phyloP scores from a whole-genome alignment of 805 yeast genomes.

The Ogataea polymorpha region DNA sequence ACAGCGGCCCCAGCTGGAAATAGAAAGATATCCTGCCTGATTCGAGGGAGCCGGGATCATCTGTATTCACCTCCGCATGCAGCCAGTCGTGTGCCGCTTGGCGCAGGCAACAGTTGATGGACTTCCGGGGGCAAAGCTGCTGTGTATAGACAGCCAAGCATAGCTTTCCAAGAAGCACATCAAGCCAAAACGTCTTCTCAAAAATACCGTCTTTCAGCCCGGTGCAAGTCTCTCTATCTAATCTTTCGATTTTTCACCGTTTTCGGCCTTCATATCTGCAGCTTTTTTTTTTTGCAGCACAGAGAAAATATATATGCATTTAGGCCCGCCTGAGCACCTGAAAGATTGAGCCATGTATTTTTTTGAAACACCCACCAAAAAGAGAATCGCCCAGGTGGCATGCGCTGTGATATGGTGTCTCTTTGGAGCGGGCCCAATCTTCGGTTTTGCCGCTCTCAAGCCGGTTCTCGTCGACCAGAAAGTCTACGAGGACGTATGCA shows the following conservation, averaged over 20 bases:
- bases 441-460: conserved; percentile 59
- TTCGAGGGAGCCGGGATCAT: too few relatives aligned
- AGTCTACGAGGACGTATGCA: conserved; percentile 43
- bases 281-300: neutral
- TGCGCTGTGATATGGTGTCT: conserved; percentile 56
- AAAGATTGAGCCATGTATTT: conserved; percentile 27
- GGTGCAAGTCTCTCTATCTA: neutral
- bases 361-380: conserved; percentile 29
- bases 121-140: too few relatives aligned
- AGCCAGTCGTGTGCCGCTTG: too few relatives aligned
- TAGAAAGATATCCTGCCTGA: too few relatives aligned
- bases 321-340: neutral
- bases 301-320: neutral
- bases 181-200: too few relatives aligned
- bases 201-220: too few relatives aligned
- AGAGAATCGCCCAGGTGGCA: conserved; percentile 39
- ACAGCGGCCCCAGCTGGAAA: too few relatives aligned
- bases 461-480: conserved; percentile 49
- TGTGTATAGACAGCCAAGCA: too few relatives aligned
- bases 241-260: neutral
- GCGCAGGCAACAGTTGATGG: too few relatives aligned
- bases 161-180: too few relatives aligned
- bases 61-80: too few relatives aligned
- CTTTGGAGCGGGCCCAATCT: conserved; percentile 55
- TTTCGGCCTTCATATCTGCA: neutral